Conservation (phyloP, 2,329 filamentous ascomycete species). For the Anthostomella pinea region DNA sequence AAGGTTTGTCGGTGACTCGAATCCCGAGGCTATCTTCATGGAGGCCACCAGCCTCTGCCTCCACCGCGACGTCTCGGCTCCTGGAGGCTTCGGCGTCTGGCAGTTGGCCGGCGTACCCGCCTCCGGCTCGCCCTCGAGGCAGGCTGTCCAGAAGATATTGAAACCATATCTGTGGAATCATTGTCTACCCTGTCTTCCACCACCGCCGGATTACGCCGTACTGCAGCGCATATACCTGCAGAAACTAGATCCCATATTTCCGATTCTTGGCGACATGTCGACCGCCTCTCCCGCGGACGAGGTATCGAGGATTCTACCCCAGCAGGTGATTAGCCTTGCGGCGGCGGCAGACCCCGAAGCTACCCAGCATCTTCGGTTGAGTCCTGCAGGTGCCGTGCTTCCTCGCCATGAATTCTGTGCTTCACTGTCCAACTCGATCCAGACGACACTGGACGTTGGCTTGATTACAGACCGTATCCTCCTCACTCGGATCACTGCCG, state of each 20-base stretch:
- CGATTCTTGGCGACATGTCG: constrained; percentile 42
- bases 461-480: constrained; percentile 53
- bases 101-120: constrained; percentile 36
- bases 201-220: constrained; percentile 42
- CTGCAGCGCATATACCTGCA: constrained; percentile 47
- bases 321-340: constrained; percentile 54
- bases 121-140: constrained; percentile 25
- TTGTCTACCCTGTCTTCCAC: constrained; percentile 47
- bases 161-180: constrained; percentile 43
- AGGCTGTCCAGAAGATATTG: constrained; percentile 28
- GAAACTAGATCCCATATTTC: constrained; percentile 54
- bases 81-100: constrained; percentile 57
- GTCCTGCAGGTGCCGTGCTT: constrained; percentile 37
- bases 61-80: constrained; percentile 39
- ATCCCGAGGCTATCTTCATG: constrained; percentile 58
- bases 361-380: constrained; percentile 43
- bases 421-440: constrained; percentile 45
- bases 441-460: constrained; percentile 50
- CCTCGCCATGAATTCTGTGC: constrained; percentile 47
- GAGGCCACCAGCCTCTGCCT: constrained; percentile 46
- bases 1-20: constrained; percentile 58
- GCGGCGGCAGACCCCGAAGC: constrained; percentile 50
- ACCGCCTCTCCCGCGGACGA: constrained; percentile 26
- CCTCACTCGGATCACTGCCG: constrained; percentile 51
- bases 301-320: constrained; percentile 40